phyloP scores from a whole-genome alignment of 228 moss, liverwort and hornwort genomes.

The Sphagnum magellanicum region DNA sequence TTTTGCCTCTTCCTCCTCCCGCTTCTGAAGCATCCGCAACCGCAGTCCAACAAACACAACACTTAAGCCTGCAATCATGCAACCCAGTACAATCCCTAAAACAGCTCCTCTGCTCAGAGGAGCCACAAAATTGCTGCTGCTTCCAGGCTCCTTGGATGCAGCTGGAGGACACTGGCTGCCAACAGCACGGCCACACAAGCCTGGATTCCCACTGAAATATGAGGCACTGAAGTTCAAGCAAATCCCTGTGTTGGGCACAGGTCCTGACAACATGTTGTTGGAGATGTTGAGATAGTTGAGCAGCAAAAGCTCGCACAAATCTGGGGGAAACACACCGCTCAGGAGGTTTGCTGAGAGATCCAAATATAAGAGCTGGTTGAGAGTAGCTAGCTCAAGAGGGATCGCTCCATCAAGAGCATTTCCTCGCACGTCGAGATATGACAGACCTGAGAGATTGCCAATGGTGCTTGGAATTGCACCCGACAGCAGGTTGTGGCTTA shows the following conservation, averaged over 20 bases:
- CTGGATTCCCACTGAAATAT: constrained; percentile 29
- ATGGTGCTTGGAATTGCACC: constrained; percentile 42
- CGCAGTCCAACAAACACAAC: constrained; percentile 36
- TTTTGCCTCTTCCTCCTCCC: constrained; percentile 43
- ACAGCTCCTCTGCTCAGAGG: constrained; percentile 43
- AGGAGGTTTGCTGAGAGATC: constrained; percentile 40
- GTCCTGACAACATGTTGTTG: constrained; percentile 25
- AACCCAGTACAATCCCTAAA: constrained; percentile 32
- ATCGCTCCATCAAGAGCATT: constrained; percentile 47
- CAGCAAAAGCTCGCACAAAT: constrained; percentile 30
- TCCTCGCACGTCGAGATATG: constrained; percentile 29
- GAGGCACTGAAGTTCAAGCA: constrained; percentile 15
- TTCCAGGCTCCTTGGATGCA: neutral
- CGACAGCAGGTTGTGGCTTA: constrained; percentile 36
- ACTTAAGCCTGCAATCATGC: constrained; percentile 18
- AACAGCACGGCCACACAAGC: constrained; percentile 31
- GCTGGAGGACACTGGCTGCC: neutral
- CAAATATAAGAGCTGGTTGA: constrained; percentile 39
- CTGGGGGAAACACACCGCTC: constrained; percentile 17
- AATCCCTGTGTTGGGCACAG: constrained; percentile 22
- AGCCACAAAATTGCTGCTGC: constrained; percentile 7
- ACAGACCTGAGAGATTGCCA: constrained; percentile 34
- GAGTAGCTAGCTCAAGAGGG: constrained; percentile 29
- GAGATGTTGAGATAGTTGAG: constrained; percentile 44
- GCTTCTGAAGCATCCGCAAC: constrained; percentile 36